phyloP scores from a whole-genome alignment of 768 basidiomycete species.

The Boletus sensibilis region DNA sequence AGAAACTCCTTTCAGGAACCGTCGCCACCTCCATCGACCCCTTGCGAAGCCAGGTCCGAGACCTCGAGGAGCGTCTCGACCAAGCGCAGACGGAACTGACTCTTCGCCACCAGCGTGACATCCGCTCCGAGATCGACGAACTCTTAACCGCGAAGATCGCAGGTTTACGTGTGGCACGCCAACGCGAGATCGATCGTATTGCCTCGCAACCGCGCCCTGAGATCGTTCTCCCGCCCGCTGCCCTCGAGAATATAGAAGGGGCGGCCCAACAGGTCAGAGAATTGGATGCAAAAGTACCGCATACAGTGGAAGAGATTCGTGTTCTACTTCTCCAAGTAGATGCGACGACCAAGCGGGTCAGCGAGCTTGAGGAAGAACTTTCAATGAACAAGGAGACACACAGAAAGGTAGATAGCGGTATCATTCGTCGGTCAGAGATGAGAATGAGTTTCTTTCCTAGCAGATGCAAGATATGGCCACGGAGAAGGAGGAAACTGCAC shows the following conservation, averaged over 20 bases:
- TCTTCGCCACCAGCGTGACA: constrained; percentile 21
- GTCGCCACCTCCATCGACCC: constrained; percentile 1
- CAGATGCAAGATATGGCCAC: constrained; percentile 18
- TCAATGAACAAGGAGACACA: constrained; percentile 13
- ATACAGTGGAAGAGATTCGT: constrained; percentile 26
- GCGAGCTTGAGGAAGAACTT: constrained; percentile 24
- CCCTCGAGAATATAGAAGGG: constrained; percentile 19
- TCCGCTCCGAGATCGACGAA: constrained; percentile 19
- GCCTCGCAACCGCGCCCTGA: constrained; percentile 16
- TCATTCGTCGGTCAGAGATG: background rate
- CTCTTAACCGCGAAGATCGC: constrained; percentile 18
- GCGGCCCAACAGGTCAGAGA: constrained; percentile 15
- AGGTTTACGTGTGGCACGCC: constrained; percentile 22
- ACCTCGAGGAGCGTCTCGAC: constrained; percentile 32
- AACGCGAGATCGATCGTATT: constrained; percentile 18
- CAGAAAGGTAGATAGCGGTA: constrained; percentile 15
- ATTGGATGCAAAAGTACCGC: constrained; percentile 26
- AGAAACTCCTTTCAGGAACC: background rate
- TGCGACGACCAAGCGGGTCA: constrained; percentile 19
- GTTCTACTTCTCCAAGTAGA: constrained; percentile 25
- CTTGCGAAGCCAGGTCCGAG: constrained; percentile 18
- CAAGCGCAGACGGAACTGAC: constrained; percentile 32
- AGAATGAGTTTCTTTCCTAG: constrained; percentile 8
- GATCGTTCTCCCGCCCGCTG: constrained; percentile 20
- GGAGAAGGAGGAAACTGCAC: constrained; percentile 14